Percentiles rank a stretch among this genome's conserved stretches.
These are phyloP conservation scores for Fusarium secorum DNA, from an alignment of 2,329 filamentous ascomycete species.

Conservation along the genomic window DNA sequence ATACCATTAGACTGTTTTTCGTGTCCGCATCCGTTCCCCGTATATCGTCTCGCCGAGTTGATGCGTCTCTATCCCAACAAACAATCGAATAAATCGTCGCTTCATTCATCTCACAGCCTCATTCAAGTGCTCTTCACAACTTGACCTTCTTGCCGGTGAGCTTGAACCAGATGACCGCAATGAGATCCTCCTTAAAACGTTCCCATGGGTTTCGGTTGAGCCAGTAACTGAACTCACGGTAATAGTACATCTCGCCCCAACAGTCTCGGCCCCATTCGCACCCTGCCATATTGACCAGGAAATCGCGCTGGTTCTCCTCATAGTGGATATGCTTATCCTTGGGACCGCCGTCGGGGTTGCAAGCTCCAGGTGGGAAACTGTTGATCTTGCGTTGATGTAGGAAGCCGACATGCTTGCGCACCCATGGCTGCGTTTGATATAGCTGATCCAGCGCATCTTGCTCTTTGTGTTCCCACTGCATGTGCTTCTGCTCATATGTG, in stretches of 20 bases:
- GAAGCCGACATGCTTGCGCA: slow-evolving; percentile 87
- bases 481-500: slow-evolving; percentile 96
- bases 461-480: slow-evolving; percentile 99
- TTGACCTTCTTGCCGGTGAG: slow-evolving; percentile 68
- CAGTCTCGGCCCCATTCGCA: slow-evolving; percentile 97
- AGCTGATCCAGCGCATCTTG: slow-evolving; percentile 94
- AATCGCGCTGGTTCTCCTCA: slow-evolving; percentile 83
- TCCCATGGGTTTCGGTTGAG: slow-evolving; percentile 88
- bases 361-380: slow-evolving; percentile 90
- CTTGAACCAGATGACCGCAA: slow-evolving; percentile 69
- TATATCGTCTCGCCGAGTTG: slow-evolving; percentile 18
- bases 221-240: slow-evolving; percentile 87
- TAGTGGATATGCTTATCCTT: slow-evolving; percentile 86
- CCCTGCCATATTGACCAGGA: slow-evolving; percentile 97
- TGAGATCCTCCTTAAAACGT: slow-evolving; percentile 71
- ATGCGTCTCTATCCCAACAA: slow-evolving; percentile 11
- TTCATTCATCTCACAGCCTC: not conserved
- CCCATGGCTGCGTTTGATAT: slow-evolving; percentile 91
- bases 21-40: slow-evolving; percentile 20
- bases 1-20: not conserved
- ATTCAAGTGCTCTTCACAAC: slow-evolving; percentile 49
- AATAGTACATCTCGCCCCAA: slow-evolving; percentile 98
- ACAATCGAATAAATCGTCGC: not conserved
- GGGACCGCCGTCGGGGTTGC: slow-evolving; percentile 70
- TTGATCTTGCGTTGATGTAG: slow-evolving; percentile 92